These are phyloP conservation scores for Verticillium klebahnii DNA, from an alignment of 2,329 filamentous ascomycete species.

Conservation along the genomic window DNA sequence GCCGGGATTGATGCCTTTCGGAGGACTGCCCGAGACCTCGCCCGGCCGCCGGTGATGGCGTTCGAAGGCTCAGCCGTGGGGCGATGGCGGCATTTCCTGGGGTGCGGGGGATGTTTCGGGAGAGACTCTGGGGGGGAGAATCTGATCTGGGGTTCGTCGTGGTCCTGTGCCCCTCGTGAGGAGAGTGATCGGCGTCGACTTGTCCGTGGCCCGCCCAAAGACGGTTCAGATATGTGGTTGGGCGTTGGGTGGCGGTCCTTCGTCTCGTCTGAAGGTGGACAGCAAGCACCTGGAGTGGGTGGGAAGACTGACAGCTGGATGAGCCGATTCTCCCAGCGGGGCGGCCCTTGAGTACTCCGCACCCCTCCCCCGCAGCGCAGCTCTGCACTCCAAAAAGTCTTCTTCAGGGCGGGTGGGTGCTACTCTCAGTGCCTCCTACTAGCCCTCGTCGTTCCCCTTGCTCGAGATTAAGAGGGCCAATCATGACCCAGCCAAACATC, in stretches of 20 bases:
- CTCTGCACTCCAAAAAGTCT: neutral
- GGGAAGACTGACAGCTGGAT: no score
- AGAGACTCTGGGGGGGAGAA: neutral
- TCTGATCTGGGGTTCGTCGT: neutral
- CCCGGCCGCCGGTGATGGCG: neutral
- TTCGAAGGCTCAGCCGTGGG: neutral
- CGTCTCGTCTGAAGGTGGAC: neutral
- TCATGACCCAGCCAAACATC: neutral
- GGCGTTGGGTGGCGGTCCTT: neutral
- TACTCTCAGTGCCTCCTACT: no score
- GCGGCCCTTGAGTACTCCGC: neutral
- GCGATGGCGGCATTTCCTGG: neutral
- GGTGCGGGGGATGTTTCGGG: slow-evolving; percentile 2
- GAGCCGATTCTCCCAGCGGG: no score
- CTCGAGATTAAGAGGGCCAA: neutral
- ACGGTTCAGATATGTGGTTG: neutral
- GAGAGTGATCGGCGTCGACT: neutral
- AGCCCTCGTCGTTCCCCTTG: no score
- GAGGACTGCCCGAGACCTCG: neutral
- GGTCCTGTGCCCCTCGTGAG: neutral
- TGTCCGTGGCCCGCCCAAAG: neutral
- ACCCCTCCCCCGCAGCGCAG: neutral
- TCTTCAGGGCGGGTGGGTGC: neutral
- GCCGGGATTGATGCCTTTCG: neutral
- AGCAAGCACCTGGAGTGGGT: neutral